Conservation (phyloP, 192 early-diverging fungal species). For the Umbelopsis sp. region DNA sequence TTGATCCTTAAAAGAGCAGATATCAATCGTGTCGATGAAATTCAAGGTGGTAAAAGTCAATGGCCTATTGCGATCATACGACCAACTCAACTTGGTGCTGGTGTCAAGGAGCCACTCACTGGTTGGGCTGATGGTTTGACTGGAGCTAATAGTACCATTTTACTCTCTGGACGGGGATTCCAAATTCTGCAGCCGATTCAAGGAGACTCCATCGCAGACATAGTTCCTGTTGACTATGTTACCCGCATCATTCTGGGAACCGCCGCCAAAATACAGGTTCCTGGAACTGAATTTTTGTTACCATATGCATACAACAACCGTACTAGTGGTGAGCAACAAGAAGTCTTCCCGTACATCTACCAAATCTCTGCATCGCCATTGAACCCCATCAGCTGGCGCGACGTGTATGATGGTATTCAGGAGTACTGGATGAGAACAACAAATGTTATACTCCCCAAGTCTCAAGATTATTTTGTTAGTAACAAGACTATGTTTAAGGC, state of each 20-base stretch:
- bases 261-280: slow-evolving; percentile 18
- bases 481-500: slow-evolving; percentile 32
- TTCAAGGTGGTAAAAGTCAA: slow-evolving; percentile 38
- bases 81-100: slow-evolving; percentile 35
- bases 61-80: slow-evolving; percentile 43
- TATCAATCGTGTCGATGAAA: slow-evolving; percentile 38
- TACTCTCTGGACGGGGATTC: slow-evolving; percentile 37
- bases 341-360: slow-evolving; percentile 36
- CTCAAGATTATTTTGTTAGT: slow-evolving; percentile 31
- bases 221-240: slow-evolving; percentile 41
- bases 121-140: slow-evolving; percentile 45
- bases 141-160: slow-evolving; percentile 29
- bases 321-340: slow-evolving; percentile 11
- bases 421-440: slow-evolving; percentile 38
- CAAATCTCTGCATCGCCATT: slow-evolving; percentile 25
- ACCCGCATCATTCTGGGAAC: slow-evolving; percentile 27
- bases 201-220: slow-evolving; percentile 31
- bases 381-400: slow-evolving; percentile 21
- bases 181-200: slow-evolving; percentile 29
- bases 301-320: slow-evolving; percentile 23
- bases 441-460: slow-evolving; percentile 25
- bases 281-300: slow-evolving; percentile 29
- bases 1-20: slow-evolving; percentile 45
- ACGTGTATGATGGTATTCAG: slow-evolving; percentile 26
- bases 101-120: slow-evolving; percentile 33